Evolutionary conservation across 495 filamentous ascomycete species (phyloP).

Genomic region (Copromyces sp.): DNA sequence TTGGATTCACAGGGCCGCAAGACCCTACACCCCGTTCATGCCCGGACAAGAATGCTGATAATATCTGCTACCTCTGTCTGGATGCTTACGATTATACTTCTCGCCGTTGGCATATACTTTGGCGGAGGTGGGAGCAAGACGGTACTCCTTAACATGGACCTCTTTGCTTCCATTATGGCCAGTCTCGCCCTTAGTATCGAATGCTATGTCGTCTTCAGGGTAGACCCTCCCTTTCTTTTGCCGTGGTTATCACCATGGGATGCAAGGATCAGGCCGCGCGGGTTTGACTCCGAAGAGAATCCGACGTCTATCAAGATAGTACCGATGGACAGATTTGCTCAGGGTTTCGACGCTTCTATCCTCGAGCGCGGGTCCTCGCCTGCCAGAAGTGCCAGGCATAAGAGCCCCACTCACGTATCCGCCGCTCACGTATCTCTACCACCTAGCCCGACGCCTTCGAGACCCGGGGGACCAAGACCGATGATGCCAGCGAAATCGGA

Average conservation of each 20-base stretch:
- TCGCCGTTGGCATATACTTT: slow-evolving; percentile 8
- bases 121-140: not conserved
- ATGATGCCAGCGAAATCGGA: not conserved
- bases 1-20: slow-evolving; percentile 3
- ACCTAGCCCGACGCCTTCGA: not conserved
- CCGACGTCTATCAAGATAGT: not conserved
- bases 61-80: slow-evolving; percentile 1
- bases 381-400: not conserved
- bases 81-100: slow-evolving; percentile 1
- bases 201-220: not conserved
- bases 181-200: not conserved
- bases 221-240: slow-evolving; percentile 4
- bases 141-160: slow-evolving; percentile 1
- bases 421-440: not conserved
- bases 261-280: not conserved
- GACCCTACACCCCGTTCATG: slow-evolving; percentile 8
- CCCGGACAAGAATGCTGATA: slow-evolving; percentile 7
- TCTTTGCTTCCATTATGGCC: slow-evolving; percentile 8
- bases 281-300: not conserved
- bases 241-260: slow-evolving; percentile 4
- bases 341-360: not conserved
- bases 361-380: not conserved
- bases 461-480: not conserved
- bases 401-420: not conserved
- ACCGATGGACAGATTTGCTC: not conserved